Evolutionary conservation across 176 grass and related monocot species (phyloP).

Genomic region (Phoenix roebelenii): DNA sequence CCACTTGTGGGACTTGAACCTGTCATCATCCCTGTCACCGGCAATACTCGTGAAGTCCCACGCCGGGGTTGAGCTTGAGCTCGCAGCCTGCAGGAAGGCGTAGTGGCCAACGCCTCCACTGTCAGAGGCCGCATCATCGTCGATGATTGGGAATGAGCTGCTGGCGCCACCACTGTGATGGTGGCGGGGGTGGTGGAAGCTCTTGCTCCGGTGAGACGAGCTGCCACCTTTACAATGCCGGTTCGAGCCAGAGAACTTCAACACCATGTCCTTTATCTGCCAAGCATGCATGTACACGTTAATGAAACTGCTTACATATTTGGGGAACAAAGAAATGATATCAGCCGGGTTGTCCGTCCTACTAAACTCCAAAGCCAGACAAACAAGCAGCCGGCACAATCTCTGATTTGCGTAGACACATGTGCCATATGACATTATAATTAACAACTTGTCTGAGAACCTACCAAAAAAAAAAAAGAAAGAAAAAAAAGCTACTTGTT

Average conservation of each 20-base stretch:
- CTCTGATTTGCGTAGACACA: too few species aligned
- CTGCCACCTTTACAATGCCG: conserved; percentile 51
- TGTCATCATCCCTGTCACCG: background rate
- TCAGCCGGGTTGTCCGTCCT: too few species aligned
- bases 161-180: background rate
- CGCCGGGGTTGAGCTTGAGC: conserved; percentile 22
- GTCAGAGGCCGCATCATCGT: conserved; percentile 22
- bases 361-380: too few species aligned
- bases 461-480: too few species aligned
- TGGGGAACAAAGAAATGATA: too few species aligned
- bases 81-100: conserved; percentile 16
- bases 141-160: conserved; percentile 1
- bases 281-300: too few species aligned
- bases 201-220: conserved; percentile 29
- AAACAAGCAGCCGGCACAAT: too few species aligned
- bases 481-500: too few species aligned
- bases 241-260: conserved; percentile 83
- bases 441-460: too few species aligned
- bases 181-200: conserved; percentile 25
- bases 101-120: conserved; percentile 19
- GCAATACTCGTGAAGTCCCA: conserved; percentile 34
- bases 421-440: too few species aligned
- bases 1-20: conserved; percentile 17
- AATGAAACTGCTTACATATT: too few species aligned
- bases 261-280: conserved; percentile 98